Evolutionary conservation across 108 stramenopile species (phyloP).

Genomic region (Nitzschia palea): DNA sequence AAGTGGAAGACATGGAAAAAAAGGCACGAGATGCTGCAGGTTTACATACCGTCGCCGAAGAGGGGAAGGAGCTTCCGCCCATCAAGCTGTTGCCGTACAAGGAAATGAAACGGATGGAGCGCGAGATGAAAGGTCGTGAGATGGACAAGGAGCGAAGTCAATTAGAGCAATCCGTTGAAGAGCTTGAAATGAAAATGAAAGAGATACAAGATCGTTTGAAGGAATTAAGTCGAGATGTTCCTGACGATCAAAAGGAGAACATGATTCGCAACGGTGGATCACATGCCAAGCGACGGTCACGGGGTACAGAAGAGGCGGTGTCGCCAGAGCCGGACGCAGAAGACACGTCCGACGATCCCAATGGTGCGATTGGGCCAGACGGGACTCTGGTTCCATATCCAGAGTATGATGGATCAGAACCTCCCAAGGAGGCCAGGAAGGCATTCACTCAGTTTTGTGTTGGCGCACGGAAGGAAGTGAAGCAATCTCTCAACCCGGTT

Average conservation of each 20-base stretch:
- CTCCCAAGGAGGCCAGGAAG: slow-evolving; percentile 70
- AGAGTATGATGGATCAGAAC: slow-evolving; percentile 72
- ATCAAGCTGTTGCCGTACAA: slow-evolving; percentile 65
- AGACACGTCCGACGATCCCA: slow-evolving; percentile 25
- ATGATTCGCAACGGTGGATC: slow-evolving; percentile 1
- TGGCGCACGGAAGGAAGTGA: slow-evolving; percentile 63
- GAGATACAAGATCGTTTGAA: slow-evolving; percentile 70
- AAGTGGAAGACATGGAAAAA: slow-evolving; percentile 78
- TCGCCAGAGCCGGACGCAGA: slow-evolving; percentile 1
- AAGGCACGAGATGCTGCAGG: slow-evolving; percentile 61
- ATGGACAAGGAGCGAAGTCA: slow-evolving; percentile 48
- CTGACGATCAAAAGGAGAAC: slow-evolving; percentile 33
- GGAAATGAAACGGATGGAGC: slow-evolving; percentile 47
- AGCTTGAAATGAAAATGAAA: slow-evolving; percentile 68
- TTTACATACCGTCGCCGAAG: slow-evolving; percentile 35
- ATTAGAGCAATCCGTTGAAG: slow-evolving; percentile 71
- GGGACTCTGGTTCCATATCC: slow-evolving; percentile 74
- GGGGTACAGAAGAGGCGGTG: neutral
- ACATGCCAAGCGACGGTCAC: slow-evolving; percentile 12
- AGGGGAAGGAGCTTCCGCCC: slow-evolving; percentile 45
- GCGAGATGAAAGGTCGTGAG: slow-evolving; percentile 37
- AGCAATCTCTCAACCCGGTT: slow-evolving; percentile 52
- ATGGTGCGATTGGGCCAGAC: slow-evolving; percentile 68
- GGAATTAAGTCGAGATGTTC: slow-evolving; percentile 29
- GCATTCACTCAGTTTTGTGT: slow-evolving; percentile 86